These are phyloP conservation scores for Fagopyrum esculentum DNA, from an alignment of 148 eudicot genomes.

Conservation along the genomic window DNA sequence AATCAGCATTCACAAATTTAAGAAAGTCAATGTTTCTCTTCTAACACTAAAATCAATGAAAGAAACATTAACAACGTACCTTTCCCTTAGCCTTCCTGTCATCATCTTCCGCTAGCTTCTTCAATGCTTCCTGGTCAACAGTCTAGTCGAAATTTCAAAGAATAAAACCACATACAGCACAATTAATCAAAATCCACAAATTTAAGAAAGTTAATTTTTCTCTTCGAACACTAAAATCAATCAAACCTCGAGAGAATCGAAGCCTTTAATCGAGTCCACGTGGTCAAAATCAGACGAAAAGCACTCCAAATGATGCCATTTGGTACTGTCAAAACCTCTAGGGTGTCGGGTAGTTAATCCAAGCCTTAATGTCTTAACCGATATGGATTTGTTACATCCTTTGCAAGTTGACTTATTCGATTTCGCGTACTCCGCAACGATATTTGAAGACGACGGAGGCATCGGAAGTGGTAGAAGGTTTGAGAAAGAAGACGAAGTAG, in stretches of 20 bases:
- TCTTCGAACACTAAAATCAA: constrained; percentile 5
- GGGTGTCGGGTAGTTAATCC: constrained; percentile 49
- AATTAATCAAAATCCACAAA: not conserved
- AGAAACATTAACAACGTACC: constrained; percentile 15
- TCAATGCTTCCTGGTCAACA: constrained; percentile 54
- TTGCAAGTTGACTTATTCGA: constrained; percentile 67
- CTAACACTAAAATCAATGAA: too few relatives aligned
- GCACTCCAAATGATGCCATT: constrained; percentile 75
- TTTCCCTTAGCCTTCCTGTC: constrained; percentile 14
- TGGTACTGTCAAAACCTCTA: constrained; percentile 50
- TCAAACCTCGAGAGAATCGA: constrained; percentile 55
- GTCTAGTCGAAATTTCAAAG: constrained; percentile 23
- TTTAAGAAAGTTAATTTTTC: not conserved
- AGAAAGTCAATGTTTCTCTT: too few relatives aligned
- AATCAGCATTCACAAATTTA: not conserved
- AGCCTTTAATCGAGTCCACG: constrained; percentile 42
- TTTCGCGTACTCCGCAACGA: constrained; percentile 75
- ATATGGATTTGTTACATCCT: constrained; percentile 44
- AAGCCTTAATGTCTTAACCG: constrained; percentile 35
- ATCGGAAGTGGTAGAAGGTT: not conserved
- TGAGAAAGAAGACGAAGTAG: not conserved
- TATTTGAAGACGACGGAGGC: constrained; percentile 24
- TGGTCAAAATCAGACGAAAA: constrained; percentile 27
- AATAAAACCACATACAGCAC: not conserved
- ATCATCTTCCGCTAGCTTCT: constrained; percentile 25